phyloP scores from a whole-genome alignment of 208 protist species.

The Trypanosoma scelopori region DNA sequence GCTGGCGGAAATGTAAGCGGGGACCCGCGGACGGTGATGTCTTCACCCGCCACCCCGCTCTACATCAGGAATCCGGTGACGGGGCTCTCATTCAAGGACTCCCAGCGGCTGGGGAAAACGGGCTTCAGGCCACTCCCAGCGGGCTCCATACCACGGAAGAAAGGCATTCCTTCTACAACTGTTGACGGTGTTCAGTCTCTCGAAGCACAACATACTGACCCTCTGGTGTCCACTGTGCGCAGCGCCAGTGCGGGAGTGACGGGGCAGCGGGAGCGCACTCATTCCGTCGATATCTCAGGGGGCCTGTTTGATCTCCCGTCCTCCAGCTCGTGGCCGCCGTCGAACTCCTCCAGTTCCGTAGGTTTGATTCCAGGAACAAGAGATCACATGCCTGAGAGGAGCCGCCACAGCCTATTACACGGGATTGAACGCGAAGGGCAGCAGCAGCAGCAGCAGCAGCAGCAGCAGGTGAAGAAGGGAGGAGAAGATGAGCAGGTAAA shows the following conservation, averaged over 20 bases:
- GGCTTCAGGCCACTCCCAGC: background rate
- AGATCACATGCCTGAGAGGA: background rate
- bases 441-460: too few species aligned
- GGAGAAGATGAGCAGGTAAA: too few species aligned
- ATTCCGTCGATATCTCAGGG: background rate
- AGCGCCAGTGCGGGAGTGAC: background rate
- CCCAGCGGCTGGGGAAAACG: background rate
- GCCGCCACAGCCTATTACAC: background rate
- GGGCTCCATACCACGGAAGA: background rate
- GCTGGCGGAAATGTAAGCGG: background rate
- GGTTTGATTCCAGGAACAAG: background rate
- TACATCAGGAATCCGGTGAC: background rate
- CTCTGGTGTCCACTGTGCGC: background rate
- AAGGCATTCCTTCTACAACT: background rate
- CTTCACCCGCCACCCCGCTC: too few species aligned
- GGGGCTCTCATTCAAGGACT: background rate
- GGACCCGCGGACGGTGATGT: too few species aligned
- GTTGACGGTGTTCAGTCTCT: background rate
- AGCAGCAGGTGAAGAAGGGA: too few species aligned
- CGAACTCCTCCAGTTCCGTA: background rate
- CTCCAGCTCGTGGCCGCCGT: slow-evolving; percentile 2
- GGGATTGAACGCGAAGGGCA: too few species aligned
- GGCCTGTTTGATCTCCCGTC: background rate
- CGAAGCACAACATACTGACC: background rate
- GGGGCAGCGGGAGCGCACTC: background rate